These are phyloP conservation scores for Pseudofabraea citricarpa DNA, from an alignment of 2,329 filamentous ascomycete species.

Conservation along the genomic window DNA sequence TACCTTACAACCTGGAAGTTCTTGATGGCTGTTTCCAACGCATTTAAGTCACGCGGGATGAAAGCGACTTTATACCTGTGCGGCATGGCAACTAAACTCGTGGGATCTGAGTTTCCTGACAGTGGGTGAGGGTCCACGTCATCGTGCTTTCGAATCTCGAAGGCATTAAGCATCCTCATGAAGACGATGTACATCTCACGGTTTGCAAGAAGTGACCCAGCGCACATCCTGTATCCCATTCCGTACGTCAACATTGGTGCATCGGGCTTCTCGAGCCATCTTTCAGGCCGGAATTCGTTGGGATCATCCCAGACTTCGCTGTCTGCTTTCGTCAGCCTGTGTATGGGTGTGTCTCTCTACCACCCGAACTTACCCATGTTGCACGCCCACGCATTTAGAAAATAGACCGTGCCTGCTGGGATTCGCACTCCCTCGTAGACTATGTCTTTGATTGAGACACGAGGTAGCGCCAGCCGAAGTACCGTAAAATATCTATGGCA, in stretches of 20 bases:
- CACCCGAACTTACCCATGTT: slow-evolving; percentile 59
- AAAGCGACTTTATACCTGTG: slow-evolving; percentile 53
- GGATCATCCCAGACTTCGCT: slow-evolving; percentile 53
- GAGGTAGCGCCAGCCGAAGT: slow-evolving; percentile 55
- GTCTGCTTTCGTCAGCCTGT: slow-evolving; percentile 35
- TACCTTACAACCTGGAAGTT: no score
- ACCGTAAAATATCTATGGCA: slow-evolving; percentile 65
- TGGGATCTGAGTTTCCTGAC: slow-evolving; percentile 53
- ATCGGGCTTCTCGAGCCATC: slow-evolving; percentile 60
- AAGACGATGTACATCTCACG: slow-evolving; percentile 61
- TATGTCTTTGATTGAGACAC: slow-evolving; percentile 56
- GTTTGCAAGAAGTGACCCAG: slow-evolving; percentile 57
- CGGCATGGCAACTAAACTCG: slow-evolving; percentile 57
- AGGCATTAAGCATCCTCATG: slow-evolving; percentile 56
- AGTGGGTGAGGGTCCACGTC: slow-evolving; percentile 55
- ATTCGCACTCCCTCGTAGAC: slow-evolving; percentile 52
- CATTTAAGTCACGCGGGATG: slow-evolving; percentile 45
- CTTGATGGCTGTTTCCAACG: slow-evolving; percentile 36
- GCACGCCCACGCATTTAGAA: slow-evolving; percentile 64
- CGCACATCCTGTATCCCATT: slow-evolving; percentile 64
- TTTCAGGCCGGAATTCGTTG: slow-evolving; percentile 53
- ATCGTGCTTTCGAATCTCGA: slow-evolving; percentile 50
- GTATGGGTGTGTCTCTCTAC: neutral
- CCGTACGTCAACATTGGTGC: slow-evolving; percentile 59
- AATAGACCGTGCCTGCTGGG: slow-evolving; percentile 58